Evolutionary conservation across 495 filamentous ascomycete genomes (phyloP).

Genomic region (Talaromyces liani): DNA sequence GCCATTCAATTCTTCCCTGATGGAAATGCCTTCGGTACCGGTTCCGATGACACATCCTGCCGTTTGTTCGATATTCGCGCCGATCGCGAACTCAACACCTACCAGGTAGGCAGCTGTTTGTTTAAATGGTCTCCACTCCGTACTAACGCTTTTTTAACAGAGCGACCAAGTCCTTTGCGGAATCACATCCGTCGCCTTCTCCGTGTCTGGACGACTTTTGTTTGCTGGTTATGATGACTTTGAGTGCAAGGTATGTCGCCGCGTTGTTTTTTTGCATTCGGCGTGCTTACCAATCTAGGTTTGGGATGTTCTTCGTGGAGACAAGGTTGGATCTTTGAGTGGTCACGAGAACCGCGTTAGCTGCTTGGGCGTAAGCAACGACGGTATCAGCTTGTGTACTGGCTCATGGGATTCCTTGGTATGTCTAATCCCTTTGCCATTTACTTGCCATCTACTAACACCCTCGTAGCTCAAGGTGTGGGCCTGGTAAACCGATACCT

Average conservation of each 20-base stretch:
- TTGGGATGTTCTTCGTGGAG: slow-evolving; percentile 94
- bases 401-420: slow-evolving; percentile 99
- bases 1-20: slow-evolving; percentile 99
- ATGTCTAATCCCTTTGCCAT: slow-evolving; percentile 32
- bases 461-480: slow-evolving; percentile 70
- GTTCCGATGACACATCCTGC: slow-evolving; percentile 96
- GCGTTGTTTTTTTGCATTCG: not conserved
- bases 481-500: slow-evolving; percentile 53
- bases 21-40: slow-evolving; percentile 96
- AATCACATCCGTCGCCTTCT: slow-evolving; percentile 97
- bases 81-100: slow-evolving; percentile 91
- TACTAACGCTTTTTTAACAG: slow-evolving; percentile 34
- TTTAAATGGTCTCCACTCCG: not conserved
- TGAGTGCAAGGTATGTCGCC: slow-evolving; percentile 84
- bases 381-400: slow-evolving; percentile 97
- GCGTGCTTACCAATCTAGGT: slow-evolving; percentile 48
- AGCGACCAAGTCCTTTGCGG: slow-evolving; percentile 96
- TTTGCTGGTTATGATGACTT: slow-evolving; percentile 99
- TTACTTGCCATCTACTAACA: not conserved
- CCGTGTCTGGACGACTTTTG: slow-evolving; percentile 88
- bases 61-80: slow-evolving; percentile 96
- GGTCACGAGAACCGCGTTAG: slow-evolving; percentile 98
- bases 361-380: slow-evolving; percentile 96
- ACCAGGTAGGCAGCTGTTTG: slow-evolving; percentile 61
- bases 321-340: slow-evolving; percentile 91